Evolutionary conservation across 495 filamentous ascomycete species (phyloP), one percentile per base, ranked within the genome.

Genomic region (Staphylotrichum tortipilum): DNA sequence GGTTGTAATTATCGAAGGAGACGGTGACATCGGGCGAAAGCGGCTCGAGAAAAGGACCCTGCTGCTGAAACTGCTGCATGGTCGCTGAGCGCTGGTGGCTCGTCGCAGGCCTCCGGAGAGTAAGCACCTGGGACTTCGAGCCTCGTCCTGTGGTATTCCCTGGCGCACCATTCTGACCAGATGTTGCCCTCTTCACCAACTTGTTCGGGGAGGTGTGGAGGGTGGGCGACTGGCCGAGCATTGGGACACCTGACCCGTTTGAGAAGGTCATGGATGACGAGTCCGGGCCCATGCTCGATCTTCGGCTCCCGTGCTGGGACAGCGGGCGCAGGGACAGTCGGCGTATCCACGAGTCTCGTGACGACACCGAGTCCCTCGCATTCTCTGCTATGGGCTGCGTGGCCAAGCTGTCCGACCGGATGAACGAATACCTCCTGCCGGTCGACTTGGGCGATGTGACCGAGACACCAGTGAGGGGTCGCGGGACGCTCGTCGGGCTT

Each of bases 61-160:
- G 46, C 7, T 38, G 49, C 38, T 60, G 64, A 33, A 75, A 68
- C 33, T 82, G 74, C 50, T 80, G 78, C 33, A 86, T 67, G 2
- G 83, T 85, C 15, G 83, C 84, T 3, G 86, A 84, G 50, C 88
- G 75, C 65, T 94, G 89, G 67, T 94, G 84, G 65, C 88, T 94
- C 15, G 89, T 94, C 15, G 85, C 89, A 18, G 89, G 89, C 60
- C 88, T 74, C 47, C 85, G 78, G 41, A 89, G 69, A 5, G 76
- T 77, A 12, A 79, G 67, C 45, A 80, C 61, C 53, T 79, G 74
- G 15, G 80, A 71, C 37, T 59, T 76, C 4, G 79, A 78, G 38
- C 68, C 58, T 47, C 65, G 66, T 49, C 67, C 64, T 45, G 60
- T 53, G 46, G 43, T 51, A 23, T 44, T 53, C 53, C 62, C 50